Evolutionary conservation across 164 flowering plant genomes (phyloP).

Genomic region (Stephania yunnanensis): DNA sequence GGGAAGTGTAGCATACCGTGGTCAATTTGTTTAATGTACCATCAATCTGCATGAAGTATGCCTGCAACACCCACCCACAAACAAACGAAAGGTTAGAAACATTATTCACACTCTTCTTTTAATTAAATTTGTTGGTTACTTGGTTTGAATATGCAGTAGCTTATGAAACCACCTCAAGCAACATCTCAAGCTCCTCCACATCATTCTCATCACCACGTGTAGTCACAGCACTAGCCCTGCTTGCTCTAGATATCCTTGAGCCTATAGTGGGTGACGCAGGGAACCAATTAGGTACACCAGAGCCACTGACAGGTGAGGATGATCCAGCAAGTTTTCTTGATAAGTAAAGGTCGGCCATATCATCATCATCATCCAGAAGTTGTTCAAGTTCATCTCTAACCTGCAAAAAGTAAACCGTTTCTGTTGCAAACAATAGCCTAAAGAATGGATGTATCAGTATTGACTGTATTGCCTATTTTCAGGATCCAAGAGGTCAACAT

Average conservation of each 20-base stretch:
- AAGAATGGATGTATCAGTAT: neutral
- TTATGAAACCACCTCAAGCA: conserved; percentile 64
- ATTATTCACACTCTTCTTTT: conserved; percentile 4
- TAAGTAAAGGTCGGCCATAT: conserved; percentile 93
- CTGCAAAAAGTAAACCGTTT: conserved; percentile 25
- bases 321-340: conserved; percentile 66
- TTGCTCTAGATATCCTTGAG: conserved; percentile 77
- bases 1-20: conserved; percentile 47
- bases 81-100: conserved; percentile 13
- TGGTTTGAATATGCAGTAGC: neutral
- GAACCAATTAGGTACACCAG: conserved; percentile 57
- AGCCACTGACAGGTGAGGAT: conserved; percentile 63
- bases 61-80: conserved; percentile 41
- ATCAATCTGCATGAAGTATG: conserved; percentile 97
- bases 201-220: conserved; percentile 82
- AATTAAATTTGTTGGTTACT: neutral
- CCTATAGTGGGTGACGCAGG: conserved; percentile 68
- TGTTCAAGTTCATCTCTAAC: conserved; percentile 98
- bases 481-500: neutral
- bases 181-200: conserved; percentile 95
- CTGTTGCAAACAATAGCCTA: neutral
- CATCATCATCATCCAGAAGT: conserved; percentile 92
- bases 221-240: conserved; percentile 66
- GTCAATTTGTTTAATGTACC: conserved; percentile 84
- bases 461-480: neutral